Evolutionary conservation across 331 rosid genomes (phyloP).

Genomic region (Pyrus hybrid): DNA sequence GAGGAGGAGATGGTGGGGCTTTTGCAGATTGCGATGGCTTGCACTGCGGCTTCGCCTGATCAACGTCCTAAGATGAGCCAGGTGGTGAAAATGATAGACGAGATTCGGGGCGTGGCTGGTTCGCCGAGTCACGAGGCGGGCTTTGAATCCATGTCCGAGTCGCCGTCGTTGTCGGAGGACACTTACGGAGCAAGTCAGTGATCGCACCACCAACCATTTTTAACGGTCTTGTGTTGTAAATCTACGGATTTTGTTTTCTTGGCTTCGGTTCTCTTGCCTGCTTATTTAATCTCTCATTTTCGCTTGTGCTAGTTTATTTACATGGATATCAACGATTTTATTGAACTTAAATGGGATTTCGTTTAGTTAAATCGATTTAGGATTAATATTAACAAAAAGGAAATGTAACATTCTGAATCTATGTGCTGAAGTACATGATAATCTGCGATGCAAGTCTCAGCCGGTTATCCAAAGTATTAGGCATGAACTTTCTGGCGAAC

Average conservation of each 20-base stretch:
- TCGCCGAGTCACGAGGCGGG: conserved; percentile 35
- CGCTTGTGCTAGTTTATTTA: background rate
- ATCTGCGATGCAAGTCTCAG: conserved; percentile 35
- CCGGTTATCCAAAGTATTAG: conserved; percentile 34
- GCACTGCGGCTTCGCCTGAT: conserved; percentile 45
- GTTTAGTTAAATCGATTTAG: background rate
- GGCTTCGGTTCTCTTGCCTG: background rate
- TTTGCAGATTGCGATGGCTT: conserved; percentile 57
- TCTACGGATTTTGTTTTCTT: background rate
- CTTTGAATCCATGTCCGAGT: conserved; percentile 44
- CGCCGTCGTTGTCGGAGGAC: conserved; percentile 57
- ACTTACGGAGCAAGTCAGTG: conserved; percentile 44
- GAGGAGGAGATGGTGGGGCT: conserved; percentile 93
- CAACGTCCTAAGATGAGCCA: conserved; percentile 78
- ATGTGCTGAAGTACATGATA: conserved; percentile 35
- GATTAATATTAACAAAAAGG: background rate
- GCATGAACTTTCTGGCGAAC: conserved; percentile 72
- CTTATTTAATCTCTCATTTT: background rate
- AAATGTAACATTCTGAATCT: background rate
- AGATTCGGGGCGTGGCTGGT: conserved; percentile 49
- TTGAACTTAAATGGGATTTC: background rate
- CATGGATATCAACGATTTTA: background rate
- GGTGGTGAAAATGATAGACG: conserved; percentile 72
- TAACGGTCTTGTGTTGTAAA: background rate
- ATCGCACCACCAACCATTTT: background rate